Conservation (phyloP, 2,329 filamentous ascomycete genomes). For the Cladosporium sp. region DNA sequence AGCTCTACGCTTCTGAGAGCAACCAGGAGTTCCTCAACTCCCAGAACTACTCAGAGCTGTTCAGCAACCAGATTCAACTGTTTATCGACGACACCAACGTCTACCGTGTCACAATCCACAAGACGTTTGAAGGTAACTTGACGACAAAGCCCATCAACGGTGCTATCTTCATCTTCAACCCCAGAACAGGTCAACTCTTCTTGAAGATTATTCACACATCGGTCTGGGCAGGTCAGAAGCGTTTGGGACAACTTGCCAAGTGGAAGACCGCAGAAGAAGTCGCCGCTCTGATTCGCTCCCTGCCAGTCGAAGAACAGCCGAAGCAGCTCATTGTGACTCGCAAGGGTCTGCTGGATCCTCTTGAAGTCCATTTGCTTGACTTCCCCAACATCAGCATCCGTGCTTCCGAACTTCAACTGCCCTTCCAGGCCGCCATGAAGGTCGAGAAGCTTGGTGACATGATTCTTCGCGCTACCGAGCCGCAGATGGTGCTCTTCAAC, state of each 20-base stretch:
- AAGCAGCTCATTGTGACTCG: conserved; percentile 98
- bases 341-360: conserved; percentile 93
- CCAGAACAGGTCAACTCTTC: conserved; percentile 95
- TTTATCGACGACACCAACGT: conserved; percentile 99
- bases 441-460: conserved; percentile 99
- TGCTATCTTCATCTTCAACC: conserved; percentile 99
- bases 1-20: conserved; percentile 96
- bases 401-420: conserved; percentile 91
- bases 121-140: conserved; percentile 98
- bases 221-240: conserved; percentile 98
- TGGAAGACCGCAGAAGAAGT: conserved; percentile 99
- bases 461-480: conserved; percentile 95
- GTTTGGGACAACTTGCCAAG: conserved; percentile 95
- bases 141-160: conserved; percentile 99
- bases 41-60: conserved; percentile 98
- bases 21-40: conserved; percentile 99
- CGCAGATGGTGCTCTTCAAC: conserved; percentile 99
- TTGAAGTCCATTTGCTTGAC: conserved; percentile 95
- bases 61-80: conserved; percentile 97
- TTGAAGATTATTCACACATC: conserved; percentile 99
- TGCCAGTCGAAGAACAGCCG: conserved; percentile 96
- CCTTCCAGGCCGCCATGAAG: conserved; percentile 99
- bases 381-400: conserved; percentile 99
- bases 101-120: conserved; percentile 98
- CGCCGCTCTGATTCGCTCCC: conserved; percentile 88